Evolutionary conservation across 768 basidiomycete species (phyloP), one percentile per base, ranked within the genome.

Genomic region (Clitopilus passeckerianus): DNA sequence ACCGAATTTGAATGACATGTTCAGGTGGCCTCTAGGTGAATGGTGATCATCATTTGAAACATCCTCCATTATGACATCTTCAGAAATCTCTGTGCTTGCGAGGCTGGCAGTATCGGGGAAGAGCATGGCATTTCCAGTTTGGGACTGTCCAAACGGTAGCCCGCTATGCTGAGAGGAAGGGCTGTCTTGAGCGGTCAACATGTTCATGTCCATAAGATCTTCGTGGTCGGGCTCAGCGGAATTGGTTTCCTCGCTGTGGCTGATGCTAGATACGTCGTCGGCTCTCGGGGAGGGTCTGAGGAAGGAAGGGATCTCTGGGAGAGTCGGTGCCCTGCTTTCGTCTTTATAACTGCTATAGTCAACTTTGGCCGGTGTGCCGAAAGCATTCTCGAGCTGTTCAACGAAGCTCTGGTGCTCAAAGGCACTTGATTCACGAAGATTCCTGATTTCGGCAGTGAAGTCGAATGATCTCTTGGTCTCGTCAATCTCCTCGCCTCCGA

Each of bases 401-500:
- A 93, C 86, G 66, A 93, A 93, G 70, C 90, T 92, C 12, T 71
- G 76, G 9, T 89, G 74, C 66, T 90, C 85, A 0, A 85, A 86
- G 1, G 66, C 89, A 34, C 87, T 87, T 6, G 84, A 86, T 64
- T 89, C 86, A 57, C 87, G 86, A 54, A 93, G 76, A 65, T 75
- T 85, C 70, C 80, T 73, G 56, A 93, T 71, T 69, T 92, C 91
- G 37, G 86, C 89, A 0, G 91, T 93, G 66, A 93, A 93, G 66
- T 93, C 91, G 61, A 93, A 93, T 1, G 86, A 89, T 65, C 82
- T 87, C 74, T 86, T 90, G 0, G 90, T 92, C 62, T 87, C 83
- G 63, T 89, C 84, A 57, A 86, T 85, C 14, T 83, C 85, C 0
- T 67, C 57, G 1, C 61, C 76, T 20, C 71, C 71, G 18, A 50